phyloP scores from a whole-genome alignment of 2,329 filamentous ascomycete species.

The Passalora sequoiae region DNA sequence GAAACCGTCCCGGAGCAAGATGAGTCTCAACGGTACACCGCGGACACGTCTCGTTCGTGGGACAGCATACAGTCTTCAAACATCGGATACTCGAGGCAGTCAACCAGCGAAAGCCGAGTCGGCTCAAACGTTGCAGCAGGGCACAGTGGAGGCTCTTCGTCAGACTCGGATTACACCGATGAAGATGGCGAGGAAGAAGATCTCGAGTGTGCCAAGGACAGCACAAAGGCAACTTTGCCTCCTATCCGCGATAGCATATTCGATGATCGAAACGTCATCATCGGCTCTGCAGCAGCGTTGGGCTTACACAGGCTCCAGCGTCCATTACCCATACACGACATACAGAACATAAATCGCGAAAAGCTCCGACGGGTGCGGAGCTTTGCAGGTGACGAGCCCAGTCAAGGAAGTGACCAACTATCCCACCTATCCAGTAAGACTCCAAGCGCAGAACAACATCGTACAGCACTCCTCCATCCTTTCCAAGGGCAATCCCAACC shows the following conservation, averaged over 20 bases:
- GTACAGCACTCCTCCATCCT: conserved; percentile 2
- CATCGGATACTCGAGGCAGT: conserved; percentile 6
- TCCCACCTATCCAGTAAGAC: conserved; percentile 11
- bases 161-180: conserved; percentile 17
- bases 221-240: conserved; percentile 8
- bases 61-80: conserved; percentile 24
- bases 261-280: conserved; percentile 17
- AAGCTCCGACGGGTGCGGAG: background rate
- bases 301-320: conserved; percentile 16
- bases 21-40: conserved; percentile 2
- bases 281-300: conserved; percentile 18
- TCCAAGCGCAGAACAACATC: conserved; percentile 7
- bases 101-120: conserved; percentile 2
- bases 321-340: conserved; percentile 6
- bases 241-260: conserved; percentile 22
- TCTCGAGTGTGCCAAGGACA: conserved; percentile 3
- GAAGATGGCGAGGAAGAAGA: conserved; percentile 12
- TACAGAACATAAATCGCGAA: conserved; percentile 4
- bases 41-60: conserved; percentile 12
- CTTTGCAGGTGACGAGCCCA: background rate
- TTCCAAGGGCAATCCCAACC: background rate
- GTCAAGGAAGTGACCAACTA: background rate
- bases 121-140: conserved; percentile 8
- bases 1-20: conserved; percentile 1
- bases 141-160: conserved; percentile 16